Evolutionary conservation across 2,329 filamentous ascomycete species (phyloP), one percentile per base, ranked within the genome.

Genomic region (Escovopsis sp.): DNA sequence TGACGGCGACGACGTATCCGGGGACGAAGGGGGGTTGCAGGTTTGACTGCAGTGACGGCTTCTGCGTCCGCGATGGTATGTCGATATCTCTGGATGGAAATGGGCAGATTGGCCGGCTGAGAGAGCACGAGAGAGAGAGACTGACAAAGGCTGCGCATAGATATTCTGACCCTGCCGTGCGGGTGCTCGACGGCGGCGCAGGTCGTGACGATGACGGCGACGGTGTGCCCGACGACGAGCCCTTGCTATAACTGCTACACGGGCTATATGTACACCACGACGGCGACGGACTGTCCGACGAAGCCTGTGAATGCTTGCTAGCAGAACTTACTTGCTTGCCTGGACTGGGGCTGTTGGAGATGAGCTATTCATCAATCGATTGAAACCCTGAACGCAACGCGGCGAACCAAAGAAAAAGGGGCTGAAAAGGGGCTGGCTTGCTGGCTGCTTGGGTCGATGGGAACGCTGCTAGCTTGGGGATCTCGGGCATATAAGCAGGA

Each of bases 41-140:
- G 10, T 46, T 42, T 16, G 9, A 49, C 27, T 49, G 48, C 41
- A 43, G 39, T 5, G 45, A 35, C 11, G 44, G 42, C 5, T 46
- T 43, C 20, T 50, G 48, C 41, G 48, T 50, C n/a, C 37, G 38
- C 5, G 48, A 49, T 30, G 10, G 48, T 49, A 29, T 45, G 43
- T 35, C 30, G 8, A 12, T 35, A 5, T 8, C 4, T 11, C 27
- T 30, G 27, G 9, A 5, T 27, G 27, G 27, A 30, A 30, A 11
- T 25, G 33, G 29, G 31, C 16, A n/a, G 8, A 4, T 27, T 16
- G 15, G n/a, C 14, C 7, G n/a, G 11, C 27, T 13, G 32, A n/a
- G 15, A 29, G 7, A 30, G 27, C 3, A 7, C 3, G 27, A 30
- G 27, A 11, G 27, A 30, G 8, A 29, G 27, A 30, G n/a, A 25